These are phyloP conservation scores for Kodamaea ohmeri DNA, from an alignment of 1,139 yeast species.

Conservation along the genomic window DNA sequence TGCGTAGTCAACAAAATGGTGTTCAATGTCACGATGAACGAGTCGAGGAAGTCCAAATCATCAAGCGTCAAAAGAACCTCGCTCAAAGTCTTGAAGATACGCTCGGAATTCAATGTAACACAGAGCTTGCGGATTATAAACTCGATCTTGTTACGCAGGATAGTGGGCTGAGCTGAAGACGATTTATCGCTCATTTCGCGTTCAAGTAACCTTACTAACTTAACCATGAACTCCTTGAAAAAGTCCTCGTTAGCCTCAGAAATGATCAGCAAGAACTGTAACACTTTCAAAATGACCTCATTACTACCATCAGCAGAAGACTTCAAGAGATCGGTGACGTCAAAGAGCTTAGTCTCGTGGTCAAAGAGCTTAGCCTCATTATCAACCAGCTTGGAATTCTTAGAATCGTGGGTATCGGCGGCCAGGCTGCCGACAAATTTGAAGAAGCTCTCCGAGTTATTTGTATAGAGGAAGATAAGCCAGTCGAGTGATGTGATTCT, in stretches of 20 bases:
- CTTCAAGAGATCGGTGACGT: constrained; percentile 74
- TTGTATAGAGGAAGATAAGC: constrained; percentile 79
- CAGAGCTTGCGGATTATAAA: constrained; percentile 84
- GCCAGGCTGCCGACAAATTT: constrained; percentile 34
- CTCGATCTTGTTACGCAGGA: constrained; percentile 71
- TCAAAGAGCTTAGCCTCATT: too few relatives aligned
- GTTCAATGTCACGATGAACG: constrained; percentile 83
- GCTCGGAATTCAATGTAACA: constrained; percentile 74
- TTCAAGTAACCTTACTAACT: constrained; percentile 67
- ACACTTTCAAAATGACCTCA: constrained; percentile 73
- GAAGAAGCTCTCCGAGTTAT: constrained; percentile 61
- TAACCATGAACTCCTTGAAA: constrained; percentile 72
- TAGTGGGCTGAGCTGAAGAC: constrained; percentile 10
- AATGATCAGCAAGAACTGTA: constrained; percentile 75
- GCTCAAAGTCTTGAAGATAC: constrained; percentile 79
- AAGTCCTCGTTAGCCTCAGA: constrained; percentile 80
- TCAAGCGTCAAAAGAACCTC: constrained; percentile 60
- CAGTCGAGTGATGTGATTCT: constrained; percentile 86
- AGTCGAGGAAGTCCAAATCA: constrained; percentile 67
- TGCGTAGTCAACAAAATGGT: constrained; percentile 87
- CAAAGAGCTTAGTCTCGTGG: constrained; percentile 29
- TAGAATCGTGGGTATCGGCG: constrained; percentile 20
- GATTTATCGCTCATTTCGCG: constrained; percentile 33
- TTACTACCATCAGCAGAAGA: constrained; percentile 86
- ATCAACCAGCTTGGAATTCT: too few relatives aligned